Base-by-base conservation (phyloP, 1,139 yeast genomes). In the Hemisphaericaspora lyxosophila region DNA sequence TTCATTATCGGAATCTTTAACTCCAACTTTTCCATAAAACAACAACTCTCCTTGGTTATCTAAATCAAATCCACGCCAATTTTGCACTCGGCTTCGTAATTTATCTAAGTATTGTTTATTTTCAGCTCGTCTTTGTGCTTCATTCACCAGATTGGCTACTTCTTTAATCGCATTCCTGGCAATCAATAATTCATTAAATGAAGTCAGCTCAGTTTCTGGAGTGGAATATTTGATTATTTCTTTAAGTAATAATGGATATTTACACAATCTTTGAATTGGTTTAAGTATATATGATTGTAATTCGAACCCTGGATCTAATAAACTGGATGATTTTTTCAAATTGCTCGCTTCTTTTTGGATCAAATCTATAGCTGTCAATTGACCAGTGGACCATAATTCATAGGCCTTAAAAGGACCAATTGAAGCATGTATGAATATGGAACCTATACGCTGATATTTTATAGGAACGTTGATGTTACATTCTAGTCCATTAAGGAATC, bases 261-360 rank as follows among this genome's bases (percentile, higher is more conserved):
- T 88, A 69, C 97, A 88, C 22, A 92, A 73, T 50, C 98, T 77
- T 67, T 92, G 99, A 29, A 92, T 88, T 0, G 99, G 99, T 59
- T 92, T 92, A 50, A 92, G 78, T 34, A 94, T 73, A 59, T 86
- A 86, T 38, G 95, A 83, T 54, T 88, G 97, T 38, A 92, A 70
- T 60, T 92, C 98, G 57, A 89, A 83, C 26, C 88, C 85, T 19
- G 95, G 94, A 47, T 84, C 95, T 41, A 92, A 78, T 31, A 89
- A 64, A 35, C 73, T 64, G 4, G 85, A 72, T 17, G 83, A 72
- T 43, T 76, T 76, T 40, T 61, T 67, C 42, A 86, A 67, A 50
- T 75, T 80, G 28, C 67, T 54, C 25, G 82, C 74, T 51, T 85
- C 90, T 37, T 77, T 75, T 35, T 74, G 71, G 27, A 94, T 85